Evolutionary conservation across 1,284 basidiomycete genomes (phyloP), one percentile per base, ranked within the genome.

Genomic region (Marasmius fiardii): DNA sequence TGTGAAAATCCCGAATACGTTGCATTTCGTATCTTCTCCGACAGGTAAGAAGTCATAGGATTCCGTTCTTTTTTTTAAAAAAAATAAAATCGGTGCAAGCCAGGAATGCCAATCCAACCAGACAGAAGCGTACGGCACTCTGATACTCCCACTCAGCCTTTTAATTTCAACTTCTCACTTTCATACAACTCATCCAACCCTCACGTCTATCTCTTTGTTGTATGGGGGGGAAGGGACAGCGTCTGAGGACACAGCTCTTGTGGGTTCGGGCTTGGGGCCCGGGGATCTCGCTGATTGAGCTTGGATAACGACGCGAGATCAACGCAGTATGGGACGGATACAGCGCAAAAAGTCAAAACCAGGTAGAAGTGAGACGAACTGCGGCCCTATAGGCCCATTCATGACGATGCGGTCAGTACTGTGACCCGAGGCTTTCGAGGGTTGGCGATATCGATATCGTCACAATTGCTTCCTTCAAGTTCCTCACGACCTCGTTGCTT

Each of bases 1-100:
- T 70, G 49, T 78, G 76, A 62, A 79, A 71, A 11, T 69, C 65
- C 2, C 58, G 61, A 79, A 74, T 2, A 65, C 68, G 39, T 77
- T 68, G 78, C 77, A 81, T 31, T 76, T 72, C 5, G 71, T 65
- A 50, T 81, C 79, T 55, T 72, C 68, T 11, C 72, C 74, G 14
- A 77, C 68, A 2, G 69, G 70, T 1, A 65, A 67, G 60, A 78
- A 69, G 54, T 81, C 78, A 54, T 67, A 76, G 4, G 65, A 72
- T 62, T 74, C 72, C 33, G 71, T 71, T 28, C 68, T 72, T 14
- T 16, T 24, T 43, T 43, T 54, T 23, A 43, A 39, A 55, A 53
- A 21, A 28, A 28, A 4, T 49, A 26, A 52, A n/a, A n/a, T n/a
- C 35, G 10, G 12, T 8, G 14, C 14, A 23, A 43, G 57, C 24